Evolutionary conservation across 1,139 yeast genomes (phyloP).

Genomic region (Pichia terricola): DNA sequence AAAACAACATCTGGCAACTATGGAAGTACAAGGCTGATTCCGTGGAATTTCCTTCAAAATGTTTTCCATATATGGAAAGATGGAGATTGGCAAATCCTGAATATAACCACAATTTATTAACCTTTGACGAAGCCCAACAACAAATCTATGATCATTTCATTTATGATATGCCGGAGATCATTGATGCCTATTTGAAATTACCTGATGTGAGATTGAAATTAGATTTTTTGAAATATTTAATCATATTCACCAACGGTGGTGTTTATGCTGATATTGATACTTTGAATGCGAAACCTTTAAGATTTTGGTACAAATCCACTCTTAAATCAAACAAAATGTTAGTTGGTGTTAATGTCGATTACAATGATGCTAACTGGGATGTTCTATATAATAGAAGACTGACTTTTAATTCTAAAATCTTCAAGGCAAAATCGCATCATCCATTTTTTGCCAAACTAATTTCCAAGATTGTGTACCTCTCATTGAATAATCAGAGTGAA

Average conservation of each 20-base stretch:
- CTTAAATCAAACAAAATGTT: conserved; percentile 22
- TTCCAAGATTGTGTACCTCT: conserved; percentile 19
- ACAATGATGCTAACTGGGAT: conserved; percentile 58
- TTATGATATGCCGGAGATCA: conserved; percentile 47
- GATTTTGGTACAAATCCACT: conserved; percentile 30
- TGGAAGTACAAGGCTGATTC: conserved; percentile 71
- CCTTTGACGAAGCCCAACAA: conserved; percentile 51
- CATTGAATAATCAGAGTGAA: conserved; percentile 21
- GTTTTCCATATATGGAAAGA: conserved; percentile 30
- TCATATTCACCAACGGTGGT: conserved; percentile 61
- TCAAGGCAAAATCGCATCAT: conserved; percentile 23
- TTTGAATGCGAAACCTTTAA: conserved; percentile 38
- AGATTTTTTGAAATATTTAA: conserved; percentile 61
- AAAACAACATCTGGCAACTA: conserved; percentile 86
- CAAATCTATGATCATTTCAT: conserved; percentile 42
- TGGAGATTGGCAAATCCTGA: conserved; percentile 56
- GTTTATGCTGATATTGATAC: conserved; percentile 72
- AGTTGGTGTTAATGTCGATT: conserved; percentile 68
- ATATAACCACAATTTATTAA: conserved; percentile 52
- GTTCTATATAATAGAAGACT: conserved; percentile 54
- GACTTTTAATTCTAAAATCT: conserved; percentile 70
- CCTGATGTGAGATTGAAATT: conserved; percentile 61
- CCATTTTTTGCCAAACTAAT: conserved; percentile 24
- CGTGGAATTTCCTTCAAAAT: conserved; percentile 43
- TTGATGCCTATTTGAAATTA: conserved; percentile 48